These are phyloP conservation scores for Metschnikowia matae DNA, from an alignment of 805 yeast species.

Conservation along the genomic window DNA sequence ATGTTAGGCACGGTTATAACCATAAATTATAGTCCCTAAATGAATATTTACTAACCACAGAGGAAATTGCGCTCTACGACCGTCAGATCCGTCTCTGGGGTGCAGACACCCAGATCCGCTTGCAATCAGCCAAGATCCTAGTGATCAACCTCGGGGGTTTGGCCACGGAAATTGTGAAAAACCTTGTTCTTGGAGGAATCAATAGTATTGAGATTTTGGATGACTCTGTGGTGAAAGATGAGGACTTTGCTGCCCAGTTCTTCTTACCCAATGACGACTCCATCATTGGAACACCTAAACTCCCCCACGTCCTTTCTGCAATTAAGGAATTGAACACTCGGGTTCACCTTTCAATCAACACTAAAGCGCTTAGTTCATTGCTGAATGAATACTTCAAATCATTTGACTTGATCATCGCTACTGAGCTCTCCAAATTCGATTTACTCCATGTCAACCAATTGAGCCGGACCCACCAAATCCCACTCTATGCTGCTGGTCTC, in stretches of 20 bases:
- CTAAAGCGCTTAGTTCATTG: slow-evolving; percentile 18
- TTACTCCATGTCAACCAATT: slow-evolving; percentile 47
- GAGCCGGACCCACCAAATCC: slow-evolving; percentile 54
- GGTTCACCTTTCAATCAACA: slow-evolving; percentile 53
- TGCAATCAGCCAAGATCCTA: slow-evolving; percentile 68
- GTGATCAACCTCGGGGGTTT: slow-evolving; percentile 71
- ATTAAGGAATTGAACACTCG: slow-evolving; percentile 77
- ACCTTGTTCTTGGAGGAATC: slow-evolving; percentile 82
- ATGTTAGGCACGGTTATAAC: slow-evolving; percentile 5
- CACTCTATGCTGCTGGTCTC: slow-evolving; percentile 63
- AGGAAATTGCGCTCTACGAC: slow-evolving; percentile 89
- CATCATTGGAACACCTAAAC: slow-evolving; percentile 54
- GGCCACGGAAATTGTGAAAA: slow-evolving; percentile 80
- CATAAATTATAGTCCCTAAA: too few species aligned
- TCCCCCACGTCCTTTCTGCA: slow-evolving; percentile 50
- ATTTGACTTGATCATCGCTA: slow-evolving; percentile 72
- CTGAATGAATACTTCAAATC: slow-evolving; percentile 39
- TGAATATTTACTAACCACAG: slow-evolving; percentile 26
- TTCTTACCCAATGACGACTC: slow-evolving; percentile 52
- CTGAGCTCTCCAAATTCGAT: slow-evolving; percentile 50
- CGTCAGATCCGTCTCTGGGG: slow-evolving; percentile 97
- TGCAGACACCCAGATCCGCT: slow-evolving; percentile 76
- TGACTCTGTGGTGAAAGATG: slow-evolving; percentile 45
- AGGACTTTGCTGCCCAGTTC: slow-evolving; percentile 72
- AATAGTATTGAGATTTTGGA: slow-evolving; percentile 76